Evolutionary conservation across 768 basidiomycete species (phyloP), one percentile per base, ranked within the genome.

Genomic region (Dioszegia crocea): DNA sequence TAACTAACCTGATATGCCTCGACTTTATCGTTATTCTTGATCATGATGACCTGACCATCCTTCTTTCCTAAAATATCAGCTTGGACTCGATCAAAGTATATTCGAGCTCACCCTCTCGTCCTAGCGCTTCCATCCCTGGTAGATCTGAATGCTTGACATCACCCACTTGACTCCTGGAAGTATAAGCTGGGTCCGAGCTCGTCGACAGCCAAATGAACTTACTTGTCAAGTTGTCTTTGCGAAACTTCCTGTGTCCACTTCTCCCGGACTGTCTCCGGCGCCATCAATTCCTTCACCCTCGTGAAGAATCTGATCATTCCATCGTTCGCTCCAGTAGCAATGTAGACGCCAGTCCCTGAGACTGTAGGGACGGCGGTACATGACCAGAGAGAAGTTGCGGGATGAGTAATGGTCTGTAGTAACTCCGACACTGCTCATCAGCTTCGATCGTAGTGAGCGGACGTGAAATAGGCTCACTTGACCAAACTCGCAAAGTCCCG

Each of bases 301-400:
- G 78, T 92, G 78, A 94, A 99, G 16, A 98, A 82, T 49, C 96
- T 84, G 21, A 98, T 84, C 27, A 86, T 77, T 33, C 87, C 86
- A 73, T 99, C 96, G 61, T 93, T 94, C 51, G 86, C 83, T 4
- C 94, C 93, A 50, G 88, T 91, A 45, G 90, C 88, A 65, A 99
- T 88, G 75, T 98, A 94, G 31, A 88, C 86, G 61, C 91, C 91
- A 2, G 59, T 29, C 0, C 61, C 59, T 16, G 52, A 51, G 0
- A 54, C 29, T 1, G 58, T 55, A 0, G 89, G 86, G 82, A 91
- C 85, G 5, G 85, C 82, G 0, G 89, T 86, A 16, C 94, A 89
- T 2, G 88, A 80, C 96, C 96, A 99, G 1, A 99, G 89, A n/a
- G 94, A 97, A 56, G 94, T 89, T 8, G 91, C 91, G 6, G 96